Evolutionary conservation across 148 eudicot species (phyloP), one percentile per base, ranked within the genome.

Genomic region (Chenopodium suecicum): DNA sequence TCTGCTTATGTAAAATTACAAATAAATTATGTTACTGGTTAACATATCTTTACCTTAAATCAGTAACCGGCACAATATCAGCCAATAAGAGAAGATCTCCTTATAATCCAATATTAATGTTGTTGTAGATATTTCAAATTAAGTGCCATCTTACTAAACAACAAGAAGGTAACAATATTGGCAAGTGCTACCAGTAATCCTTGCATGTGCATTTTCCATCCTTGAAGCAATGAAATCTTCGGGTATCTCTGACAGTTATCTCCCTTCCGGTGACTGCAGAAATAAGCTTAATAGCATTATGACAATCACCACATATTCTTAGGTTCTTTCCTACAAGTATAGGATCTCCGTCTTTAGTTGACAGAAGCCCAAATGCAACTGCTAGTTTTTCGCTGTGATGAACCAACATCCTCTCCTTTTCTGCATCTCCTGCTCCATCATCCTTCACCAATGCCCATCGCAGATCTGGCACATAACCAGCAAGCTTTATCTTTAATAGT

Each of bases 251-350:
- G 44, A 93, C 90, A n/a, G 94, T 91, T 78, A 91, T 93, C 78
- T 90, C 92, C 80, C 94, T 90, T 27, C 78, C 73, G 20, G 90
- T 88, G 37, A 90, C 89, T 70, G 79, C 82, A 80, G 97, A 90
- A 69, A 93, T 84, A 69, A 85, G 75, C 78, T 89, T 90, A 37
- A 92, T 86, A 12, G 95, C 94, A 84, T 92, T 91, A 70, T 93
- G 97, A 83, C 95, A 93, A 85, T 93, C 97, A 78, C 89, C 93
- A 84, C 97, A 93, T 79, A 93, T 93, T 83, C 97, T 90, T 63
- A 93, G 87, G 79, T 91, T 93, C 88, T 91, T 93, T 82, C 91
- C 86, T 60, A 93, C 90, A 41, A 91, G 80, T 34, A 93, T 79
- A 56, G 95, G 90, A 69, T 87, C 87, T 32, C 87, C 89, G 1